These are phyloP conservation scores for Kwoniella sp. DNA, from an alignment of 768 basidiomycete genomes.

Conservation along the genomic window DNA sequence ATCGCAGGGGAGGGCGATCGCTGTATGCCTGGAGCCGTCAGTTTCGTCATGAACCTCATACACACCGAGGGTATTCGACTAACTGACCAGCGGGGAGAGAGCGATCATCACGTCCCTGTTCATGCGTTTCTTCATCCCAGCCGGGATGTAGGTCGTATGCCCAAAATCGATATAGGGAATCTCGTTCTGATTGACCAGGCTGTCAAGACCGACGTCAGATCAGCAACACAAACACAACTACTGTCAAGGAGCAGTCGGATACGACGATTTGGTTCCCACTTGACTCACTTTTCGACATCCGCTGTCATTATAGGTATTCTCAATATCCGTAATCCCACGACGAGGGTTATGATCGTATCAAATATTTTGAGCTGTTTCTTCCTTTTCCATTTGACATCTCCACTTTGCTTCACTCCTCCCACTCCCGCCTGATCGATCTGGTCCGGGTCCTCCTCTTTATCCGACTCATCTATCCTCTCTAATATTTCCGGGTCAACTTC, in stretches of 20 bases:
- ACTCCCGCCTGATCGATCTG: background rate
- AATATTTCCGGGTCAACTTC: slow-evolving; percentile 36
- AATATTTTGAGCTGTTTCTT: slow-evolving; percentile 55
- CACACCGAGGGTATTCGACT: background rate
- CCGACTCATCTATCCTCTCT: slow-evolving; percentile 22
- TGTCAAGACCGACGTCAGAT: slow-evolving; percentile 55
- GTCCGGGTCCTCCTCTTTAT: slow-evolving; percentile 18
- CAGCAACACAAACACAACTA: no score
- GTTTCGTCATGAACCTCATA: background rate
- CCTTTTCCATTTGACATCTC: slow-evolving; percentile 18
- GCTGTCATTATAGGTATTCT: slow-evolving; percentile 73
- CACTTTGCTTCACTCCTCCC: background rate
- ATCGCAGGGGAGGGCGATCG: slow-evolving; percentile 62
- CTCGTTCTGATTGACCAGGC: slow-evolving; percentile 72
- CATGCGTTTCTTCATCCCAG: slow-evolving; percentile 68
- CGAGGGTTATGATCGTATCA: slow-evolving; percentile 68
- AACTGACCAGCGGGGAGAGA: slow-evolving; percentile 69
- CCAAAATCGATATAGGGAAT: slow-evolving; percentile 80
- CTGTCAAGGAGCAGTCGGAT: background rate
- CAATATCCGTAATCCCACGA: slow-evolving; percentile 77
- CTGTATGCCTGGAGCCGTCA: slow-evolving; percentile 57
- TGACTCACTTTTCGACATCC: slow-evolving; percentile 71
- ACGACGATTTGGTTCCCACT: background rate
- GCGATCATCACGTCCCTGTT: slow-evolving; percentile 70
- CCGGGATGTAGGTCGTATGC: slow-evolving; percentile 63